Evolutionary conservation across 257 asterid species (phyloP), one percentile per base, ranked within the genome.

Genomic region (Capsicum rhomboideum): DNA sequence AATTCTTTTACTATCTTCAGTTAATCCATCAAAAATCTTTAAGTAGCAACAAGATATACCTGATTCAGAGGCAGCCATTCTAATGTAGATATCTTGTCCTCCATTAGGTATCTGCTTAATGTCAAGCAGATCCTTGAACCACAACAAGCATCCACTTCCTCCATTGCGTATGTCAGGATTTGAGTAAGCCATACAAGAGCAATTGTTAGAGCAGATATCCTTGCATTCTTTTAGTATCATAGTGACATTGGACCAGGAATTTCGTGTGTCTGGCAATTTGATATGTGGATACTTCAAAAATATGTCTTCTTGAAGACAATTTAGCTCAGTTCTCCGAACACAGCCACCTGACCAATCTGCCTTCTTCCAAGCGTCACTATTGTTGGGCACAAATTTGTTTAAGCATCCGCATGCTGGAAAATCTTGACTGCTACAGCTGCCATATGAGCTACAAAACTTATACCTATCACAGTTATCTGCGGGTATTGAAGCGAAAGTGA

Each of bases 381-480:
- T 58, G 26, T 49, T 87, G 0, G 91, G 90, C 20, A 20, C 82
- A 29, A 91, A 92, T 6, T 61, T 72, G 2, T 85, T 82, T 18
- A 92, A 29, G 74, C 94, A 91, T 40, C 26, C 68, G 52, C 94
- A 92, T 0, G 55, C 52, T 0, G 89, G 83, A 9, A 77, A 77
- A 8, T 53, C 34, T 1, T 52, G 88, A 10, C 42, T 44, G 17
- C 50, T 37, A 71, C 93, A 93, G 6, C 31, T 55, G 1, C 90
- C 91, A 69, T 86, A 69, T 3, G 91, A 78, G 4, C 97, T 93
- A 68, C 97, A 90, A 18, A 52, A 8, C 26, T 49, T 79, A 55
- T 90, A 93, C 4, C 2, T 26, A 58, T 89, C 95, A 50, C 94
- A 89, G 1, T 11, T 67, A 50, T 88, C 91, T 10, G 61, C 4